Evolutionary conservation across 768 basidiomycete species (phyloP).

Genomic region (Trametes sanguinea): DNA sequence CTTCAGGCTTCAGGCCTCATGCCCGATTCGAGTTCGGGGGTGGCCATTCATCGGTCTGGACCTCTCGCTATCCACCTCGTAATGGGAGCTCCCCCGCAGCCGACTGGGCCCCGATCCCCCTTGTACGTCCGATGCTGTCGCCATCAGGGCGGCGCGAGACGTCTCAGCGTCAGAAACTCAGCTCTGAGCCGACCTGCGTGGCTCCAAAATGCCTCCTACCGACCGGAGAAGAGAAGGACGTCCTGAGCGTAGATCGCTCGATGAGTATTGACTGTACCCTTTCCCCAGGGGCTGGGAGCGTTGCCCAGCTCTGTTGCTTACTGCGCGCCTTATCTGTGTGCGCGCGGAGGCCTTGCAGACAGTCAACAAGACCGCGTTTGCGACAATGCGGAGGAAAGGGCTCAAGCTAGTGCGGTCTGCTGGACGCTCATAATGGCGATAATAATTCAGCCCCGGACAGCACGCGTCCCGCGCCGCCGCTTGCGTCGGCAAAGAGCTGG

Average conservation of each 20-base stretch:
- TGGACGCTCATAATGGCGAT: neutral
- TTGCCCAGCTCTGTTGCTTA: conserved; percentile 8
- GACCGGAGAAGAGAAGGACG: neutral
- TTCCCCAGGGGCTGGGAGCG: conserved; percentile 7
- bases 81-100: conserved; percentile 18
- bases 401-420: conserved; percentile 7
- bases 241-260: conserved; percentile 19
- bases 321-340: conserved; percentile 22
- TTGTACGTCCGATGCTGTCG: conserved; percentile 22
- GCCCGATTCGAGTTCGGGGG: conserved; percentile 19
- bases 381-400: neutral
- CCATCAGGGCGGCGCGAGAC: conserved; percentile 10
- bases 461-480: conserved; percentile 16
- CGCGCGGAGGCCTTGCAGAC: conserved; percentile 4
- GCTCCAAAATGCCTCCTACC: neutral
- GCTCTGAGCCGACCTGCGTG: conserved; percentile 9
- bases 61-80: conserved; percentile 1
- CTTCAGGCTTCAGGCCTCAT: conserved; percentile 1
- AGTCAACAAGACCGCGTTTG: neutral
- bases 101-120: conserved; percentile 15
- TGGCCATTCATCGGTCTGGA: conserved; percentile 1
- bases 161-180: conserved; percentile 9
- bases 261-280: neutral
- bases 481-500: conserved; percentile 19
- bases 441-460: conserved; percentile 5